Conservation (phyloP, 2,329 filamentous ascomycete species). For the Podosphaera fusca region DNA sequence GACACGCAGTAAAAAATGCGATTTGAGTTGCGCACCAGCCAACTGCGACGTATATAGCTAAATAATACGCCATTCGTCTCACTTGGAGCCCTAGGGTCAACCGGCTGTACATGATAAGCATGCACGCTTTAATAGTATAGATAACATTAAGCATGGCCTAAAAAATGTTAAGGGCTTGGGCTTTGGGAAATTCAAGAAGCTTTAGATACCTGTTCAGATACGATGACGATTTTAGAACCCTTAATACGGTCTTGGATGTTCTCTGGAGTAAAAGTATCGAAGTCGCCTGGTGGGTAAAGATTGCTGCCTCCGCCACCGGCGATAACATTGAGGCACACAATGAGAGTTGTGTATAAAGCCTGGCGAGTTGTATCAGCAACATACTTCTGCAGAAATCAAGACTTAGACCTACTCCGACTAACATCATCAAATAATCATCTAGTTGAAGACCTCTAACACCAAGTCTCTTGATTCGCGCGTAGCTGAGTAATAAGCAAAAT, state of each 20-base stretch:
- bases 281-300: slow-evolving; percentile 19
- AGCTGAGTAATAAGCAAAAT: slow-evolving; percentile 2
- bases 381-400: too few species aligned
- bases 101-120: slow-evolving; percentile 32
- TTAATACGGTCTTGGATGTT: slow-evolving; percentile 21
- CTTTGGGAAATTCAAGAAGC: slow-evolving; percentile 16
- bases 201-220: slow-evolving; percentile 28
- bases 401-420: slow-evolving; percentile 5
- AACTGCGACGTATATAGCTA: slow-evolving; percentile 22
- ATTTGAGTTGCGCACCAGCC: slow-evolving; percentile 29
- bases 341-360: slow-evolving; percentile 19
- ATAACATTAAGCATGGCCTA: slow-evolving; percentile 25
- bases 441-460: slow-evolving; percentile 6
- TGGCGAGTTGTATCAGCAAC: neutral
- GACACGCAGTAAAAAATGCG: slow-evolving; percentile 24
- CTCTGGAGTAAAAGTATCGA: slow-evolving; percentile 16
- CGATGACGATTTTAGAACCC: slow-evolving; percentile 38
- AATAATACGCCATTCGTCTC: slow-evolving; percentile 24
- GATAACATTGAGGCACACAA: slow-evolving; percentile 21
- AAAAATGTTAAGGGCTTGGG: neutral
- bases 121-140: slow-evolving; percentile 30
- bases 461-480: slow-evolving; percentile 8
- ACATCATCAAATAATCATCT: slow-evolving; percentile 10
- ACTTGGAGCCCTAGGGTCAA: slow-evolving; percentile 23
- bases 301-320: slow-evolving; percentile 21